Base-by-base conservation (phyloP, 1,284 basidiomycete genomes). In the Ceraceosorus bombacis region DNA sequence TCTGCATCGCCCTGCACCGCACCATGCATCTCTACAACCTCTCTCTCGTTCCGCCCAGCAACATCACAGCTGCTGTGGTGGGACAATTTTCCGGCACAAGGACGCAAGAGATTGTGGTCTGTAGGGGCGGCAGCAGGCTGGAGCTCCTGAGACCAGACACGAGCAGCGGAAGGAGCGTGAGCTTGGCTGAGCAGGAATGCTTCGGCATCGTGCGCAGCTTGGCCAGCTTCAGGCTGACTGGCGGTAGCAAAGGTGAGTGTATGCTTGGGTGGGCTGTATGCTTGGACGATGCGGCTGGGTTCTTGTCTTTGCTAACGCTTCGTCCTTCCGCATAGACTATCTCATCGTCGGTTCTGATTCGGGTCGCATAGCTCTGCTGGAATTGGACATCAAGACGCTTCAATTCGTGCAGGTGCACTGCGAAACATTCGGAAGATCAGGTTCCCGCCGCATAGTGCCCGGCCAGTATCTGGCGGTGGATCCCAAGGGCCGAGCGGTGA, bases 381-480 rank as follows among this genome's bases (percentile, higher is more conserved):
- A 77, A 56, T 75, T 70, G 54, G 61, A 71, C n/a, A 58, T 54
- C n/a, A 60, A 54, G n/a, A 57, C 60, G 48, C 72, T 72, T 38
- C 55, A 62, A 10, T 74, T 77, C 54, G 64, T 63, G 48, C 67
- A 71, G 38, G 69, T 73, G 10, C 75, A 77, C 55, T 68, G 69
- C 37, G 74, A 77, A 61, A 75, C 75, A 12, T 76, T 73, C 53
- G 75, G 75, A 0, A 60, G 74, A 5, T 75, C 74, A 5, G 75
- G 75, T 1, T 72, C 73, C 8, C 67, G 75, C 4, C 64, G 75
- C 8, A 69, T 76, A 36, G 71, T 77, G 0, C 72, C 75, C 4
- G 75, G 75, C 1, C 75, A 77, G 60, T 76, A 71, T 41, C 66
- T 77, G 6, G 75, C 75, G 0, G 68, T 70, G n/a, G 75, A 77